Percentiles rank a stretch among this genome's conserved stretches.
These are phyloP conservation scores for Candida sakaeoensis DNA, from an alignment of 805 yeast species.

Conservation along the genomic window DNA sequence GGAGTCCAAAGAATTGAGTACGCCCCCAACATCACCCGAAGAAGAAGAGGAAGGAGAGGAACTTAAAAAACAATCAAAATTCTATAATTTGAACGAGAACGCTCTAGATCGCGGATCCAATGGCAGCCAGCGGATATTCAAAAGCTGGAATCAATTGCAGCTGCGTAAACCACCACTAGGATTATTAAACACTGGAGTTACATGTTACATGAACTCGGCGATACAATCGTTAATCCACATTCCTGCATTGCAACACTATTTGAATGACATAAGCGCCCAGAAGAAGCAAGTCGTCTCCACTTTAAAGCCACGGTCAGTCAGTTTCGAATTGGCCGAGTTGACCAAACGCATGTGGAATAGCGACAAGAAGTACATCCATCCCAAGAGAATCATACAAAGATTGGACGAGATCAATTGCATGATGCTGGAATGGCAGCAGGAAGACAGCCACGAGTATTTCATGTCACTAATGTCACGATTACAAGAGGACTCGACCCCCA, in stretches of 20 bases:
- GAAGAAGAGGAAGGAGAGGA: conserved; percentile 4
- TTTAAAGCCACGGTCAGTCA: conserved; percentile 55
- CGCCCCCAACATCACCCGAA: conserved; percentile 13
- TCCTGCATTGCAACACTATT: conserved; percentile 85
- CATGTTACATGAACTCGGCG: conserved; percentile 95
- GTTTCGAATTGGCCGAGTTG: conserved; percentile 65
- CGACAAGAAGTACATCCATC: conserved; percentile 60
- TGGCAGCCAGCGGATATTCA: conserved; percentile 53
- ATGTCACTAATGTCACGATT: conserved; percentile 85
- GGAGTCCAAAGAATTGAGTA: conserved; percentile 7
- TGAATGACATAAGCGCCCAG: conserved; percentile 59
- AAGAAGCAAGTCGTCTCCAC: conserved; percentile 34
- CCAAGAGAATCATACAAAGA: conserved; percentile 65
- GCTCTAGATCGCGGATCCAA: conserved; percentile 63
- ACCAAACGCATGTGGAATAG: conserved; percentile 64
- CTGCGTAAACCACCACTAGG: conserved; percentile 61
- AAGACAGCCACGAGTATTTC: conserved; percentile 95
- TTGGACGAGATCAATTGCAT: conserved; percentile 85
- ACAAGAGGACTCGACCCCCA: conserved; percentile 91
- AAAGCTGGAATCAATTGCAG: conserved; percentile 64
- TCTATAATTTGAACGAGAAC: conserved; percentile 45
- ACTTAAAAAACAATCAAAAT: conserved; percentile 1
- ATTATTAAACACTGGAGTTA: conserved; percentile 84
- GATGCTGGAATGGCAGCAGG: conserved; percentile 98
- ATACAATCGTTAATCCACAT: conserved; percentile 86